These are phyloP conservation scores for Gentiana dahurica DNA, from an alignment of 257 asterid genomes.

Conservation along the genomic window DNA sequence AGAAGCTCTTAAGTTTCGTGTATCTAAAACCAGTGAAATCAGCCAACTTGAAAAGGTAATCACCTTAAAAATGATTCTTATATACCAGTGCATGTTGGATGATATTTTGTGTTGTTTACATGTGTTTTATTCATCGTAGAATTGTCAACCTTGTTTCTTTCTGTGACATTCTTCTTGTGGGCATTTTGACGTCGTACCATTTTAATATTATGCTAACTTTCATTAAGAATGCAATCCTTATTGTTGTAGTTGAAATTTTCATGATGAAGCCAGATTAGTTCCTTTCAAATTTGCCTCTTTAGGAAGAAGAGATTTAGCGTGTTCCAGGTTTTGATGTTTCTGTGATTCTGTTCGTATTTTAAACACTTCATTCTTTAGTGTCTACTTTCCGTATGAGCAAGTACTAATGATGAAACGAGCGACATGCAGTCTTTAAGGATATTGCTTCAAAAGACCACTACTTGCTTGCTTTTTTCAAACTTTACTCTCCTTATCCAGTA, in stretches of 20 bases:
- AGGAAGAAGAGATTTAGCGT: no score
- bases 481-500: no score
- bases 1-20: constrained; percentile 72
- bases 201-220: not conserved
- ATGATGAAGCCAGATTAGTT: not conserved
- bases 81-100: not conserved
- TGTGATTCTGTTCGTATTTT: no score
- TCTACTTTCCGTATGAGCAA: no score
- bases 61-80: constrained; percentile 3
- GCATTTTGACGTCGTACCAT: not conserved
- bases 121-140: no score
- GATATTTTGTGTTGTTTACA: no score
- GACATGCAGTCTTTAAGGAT: no score
- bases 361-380: no score
- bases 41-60: constrained; percentile 61
- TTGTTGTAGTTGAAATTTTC: not conserved
- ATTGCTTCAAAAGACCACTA: no score
- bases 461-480: no score
- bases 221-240: not conserved
- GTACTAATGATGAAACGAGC: no score
- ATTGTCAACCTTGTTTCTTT: not conserved
- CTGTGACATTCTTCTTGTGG: not conserved
- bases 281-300: not conserved
- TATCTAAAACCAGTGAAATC: constrained; percentile 57
- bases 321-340: no score